Evolutionary conservation across 2,329 filamentous ascomycete species (phyloP), one percentile per base, ranked within the genome.

Genomic region (Verticillium klebahnii): DNA sequence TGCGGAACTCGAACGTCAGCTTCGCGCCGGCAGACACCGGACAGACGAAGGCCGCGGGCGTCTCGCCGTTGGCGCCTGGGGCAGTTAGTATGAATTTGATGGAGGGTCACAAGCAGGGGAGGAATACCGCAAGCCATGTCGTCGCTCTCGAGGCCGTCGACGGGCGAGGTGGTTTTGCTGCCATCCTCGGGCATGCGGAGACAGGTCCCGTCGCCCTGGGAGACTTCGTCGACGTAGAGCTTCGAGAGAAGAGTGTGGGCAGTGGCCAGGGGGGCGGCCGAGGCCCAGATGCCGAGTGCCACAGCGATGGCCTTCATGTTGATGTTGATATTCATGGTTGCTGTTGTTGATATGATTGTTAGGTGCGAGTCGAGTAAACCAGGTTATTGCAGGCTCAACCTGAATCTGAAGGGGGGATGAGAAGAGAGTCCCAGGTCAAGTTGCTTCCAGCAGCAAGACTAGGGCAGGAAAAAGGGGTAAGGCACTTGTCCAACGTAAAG

Each of bases 41-140:
- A 64, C 82, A 85, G 56, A 78, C 78, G 65, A 77, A 84, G 14
- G 75, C 71, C 37, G 83, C 82, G 11, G 75, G 72, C 15, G 45
- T 52, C 11, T 58, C 39, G 36, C 57, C 57, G 37, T 58, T 40
- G 12, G 31, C 31, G 72, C 61, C 64, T 17, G n/a, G 19, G 2
- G 25, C 12, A 15, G 39, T 36, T 32, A 36, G 54, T 7, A 64
- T 23, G 39, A 23, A n/a, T 23, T 57, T 29, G 25, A 31, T 57
- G 7, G 1, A 61, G 31, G 9, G 5, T 29, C 29, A 6, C 29
- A 29, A 29, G 29, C 29, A 40, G 17, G 52, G 29, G 0, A 74
- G 23, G 23, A 82, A 64, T 79, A 89, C 89, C 89, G 71, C 90
- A 93, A 40, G 88, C 88, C 85, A 92, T 89, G 64, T 87, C 85